Base-by-base conservation (phyloP, 768 basidiomycete species). In the Fomitopsis serialis region DNA sequence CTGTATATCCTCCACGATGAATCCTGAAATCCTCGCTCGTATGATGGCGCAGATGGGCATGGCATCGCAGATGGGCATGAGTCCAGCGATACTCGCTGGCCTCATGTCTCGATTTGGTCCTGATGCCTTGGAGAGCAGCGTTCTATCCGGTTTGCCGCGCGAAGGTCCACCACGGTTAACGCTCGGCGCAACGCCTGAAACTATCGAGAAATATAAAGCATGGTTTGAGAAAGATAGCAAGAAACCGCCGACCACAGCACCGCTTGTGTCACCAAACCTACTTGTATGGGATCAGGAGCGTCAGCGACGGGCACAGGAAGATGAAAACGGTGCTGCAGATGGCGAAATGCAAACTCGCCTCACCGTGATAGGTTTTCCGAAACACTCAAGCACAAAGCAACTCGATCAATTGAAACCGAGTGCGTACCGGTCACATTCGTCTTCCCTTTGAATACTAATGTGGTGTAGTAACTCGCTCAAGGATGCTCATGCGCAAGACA, bases 181-280 rank as follows among this genome's bases (percentile, higher is more conserved):
- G 5, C 15, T n/a, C 13, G 54, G 50, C 52, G 34, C 56, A 17
- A 27, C 42, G 5, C 29, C 29, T 32, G 47, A 54, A 5, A 46
- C 54, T 13, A 44, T 53, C 25, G 40, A 50, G 19, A 47, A 52
- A 6, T 58, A 58, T 21, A 45, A 42, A 35, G 51, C 54, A 2
- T 58, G 57, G 57, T 54, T 53, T 15, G 54, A 58, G 21, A 54
- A 54, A 23, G 57, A 58, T 42, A 46, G 50, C 34, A 54, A 42
- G 10, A 49, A 55, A 15, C 54, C 57, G 19, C 57, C 57, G 3
- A 42, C 42, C 22, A 50, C 51, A 3, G 47, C 50, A 2, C 47
- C 46, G 7, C 19, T 24, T 27, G 19, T 58, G 7, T 45, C 50
- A 32, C 57, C 50, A 13, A 44, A 29, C n/a, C 23, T 43, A 22